phyloP scores from a whole-genome alignment of 352 stramenopile genomes.

The Phytophthora parvispora region DNA sequence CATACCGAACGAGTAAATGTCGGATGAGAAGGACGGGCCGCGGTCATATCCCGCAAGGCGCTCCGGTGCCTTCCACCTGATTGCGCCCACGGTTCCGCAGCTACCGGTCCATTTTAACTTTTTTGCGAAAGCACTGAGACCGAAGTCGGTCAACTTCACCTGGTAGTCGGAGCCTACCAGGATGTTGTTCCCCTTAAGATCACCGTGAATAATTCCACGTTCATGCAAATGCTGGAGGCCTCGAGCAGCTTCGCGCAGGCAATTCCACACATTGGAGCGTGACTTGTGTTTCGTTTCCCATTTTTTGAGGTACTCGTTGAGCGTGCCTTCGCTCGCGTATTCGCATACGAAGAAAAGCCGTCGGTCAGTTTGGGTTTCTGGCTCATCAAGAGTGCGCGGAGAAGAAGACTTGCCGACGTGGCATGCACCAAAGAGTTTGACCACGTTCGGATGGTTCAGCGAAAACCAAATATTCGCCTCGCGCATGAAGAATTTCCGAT shows the following conservation, averaged over 20 bases:
- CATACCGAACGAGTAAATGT: constrained; percentile 56
- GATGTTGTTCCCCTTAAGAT: constrained; percentile 90
- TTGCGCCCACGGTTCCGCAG: constrained; percentile 21
- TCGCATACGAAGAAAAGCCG: constrained; percentile 48
- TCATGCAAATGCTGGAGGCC: constrained; percentile 41
- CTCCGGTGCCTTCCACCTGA: constrained; percentile 46
- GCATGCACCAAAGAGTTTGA: constrained; percentile 51
- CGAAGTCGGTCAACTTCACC: constrained; percentile 50
- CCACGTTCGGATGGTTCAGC: constrained; percentile 47
- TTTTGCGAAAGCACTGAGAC: constrained; percentile 31
- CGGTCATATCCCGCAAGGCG: constrained; percentile 25
- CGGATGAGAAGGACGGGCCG: constrained; percentile 35
- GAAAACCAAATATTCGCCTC: constrained; percentile 48
- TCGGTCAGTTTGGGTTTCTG: constrained; percentile 10
- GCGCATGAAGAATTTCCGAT: constrained; percentile 38
- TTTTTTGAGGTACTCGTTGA: constrained; percentile 34
- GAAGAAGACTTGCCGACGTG: constrained; percentile 34
- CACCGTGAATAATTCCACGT: constrained; percentile 71
- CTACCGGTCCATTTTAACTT: constrained; percentile 18
- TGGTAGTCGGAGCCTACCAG: constrained; percentile 58
- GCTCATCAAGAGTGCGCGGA: constrained; percentile 20
- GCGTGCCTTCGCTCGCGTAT: constrained; percentile 32
- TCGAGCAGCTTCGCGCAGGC: constrained; percentile 31
- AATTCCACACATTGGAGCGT: constrained; percentile 24
- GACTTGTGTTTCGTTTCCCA: constrained; percentile 17